These are phyloP conservation scores for Ogataea saltuana DNA, from an alignment of 805 yeast species.

Conservation along the genomic window DNA sequence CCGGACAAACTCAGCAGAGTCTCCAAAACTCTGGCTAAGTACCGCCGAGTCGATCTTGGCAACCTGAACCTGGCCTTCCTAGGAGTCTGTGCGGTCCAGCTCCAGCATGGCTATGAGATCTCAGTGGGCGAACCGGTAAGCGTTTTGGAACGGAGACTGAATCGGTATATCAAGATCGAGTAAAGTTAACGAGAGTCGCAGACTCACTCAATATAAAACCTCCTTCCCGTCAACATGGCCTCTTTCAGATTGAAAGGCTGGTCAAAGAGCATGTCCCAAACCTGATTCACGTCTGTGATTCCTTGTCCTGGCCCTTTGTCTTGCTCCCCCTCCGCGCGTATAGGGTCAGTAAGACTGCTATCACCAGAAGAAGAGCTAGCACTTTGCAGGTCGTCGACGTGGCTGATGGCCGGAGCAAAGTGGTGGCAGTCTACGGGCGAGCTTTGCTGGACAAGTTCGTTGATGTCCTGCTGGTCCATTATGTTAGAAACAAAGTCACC, in stretches of 20 bases:
- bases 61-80: conserved; percentile 17
- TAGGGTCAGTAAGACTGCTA: conserved; percentile 4
- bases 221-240: conserved; percentile 21
- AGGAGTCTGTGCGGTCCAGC: conserved; percentile 28
- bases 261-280: conserved; percentile 25
- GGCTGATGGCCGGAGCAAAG: neutral
- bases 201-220: neutral
- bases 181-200: neutral
- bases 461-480: conserved; percentile 13
- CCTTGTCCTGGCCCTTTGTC: neutral
- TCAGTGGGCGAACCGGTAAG: conserved; percentile 25
- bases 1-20: conserved; percentile 21
- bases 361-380: neutral
- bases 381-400: no score
- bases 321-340: conserved; percentile 2
- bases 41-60: conserved; percentile 28
- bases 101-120: conserved; percentile 22
- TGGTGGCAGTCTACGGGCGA: neutral
- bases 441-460: conserved; percentile 4
- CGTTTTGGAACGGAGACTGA: conserved; percentile 22
- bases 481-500: conserved; percentile 11
- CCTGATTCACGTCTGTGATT: conserved; percentile 16
- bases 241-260: conserved; percentile 22
- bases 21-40: conserved; percentile 23
- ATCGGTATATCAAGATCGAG: conserved; percentile 16